Conservation (phyloP, 257 asterid genomes). For the Gentiana macrophylla region DNA sequence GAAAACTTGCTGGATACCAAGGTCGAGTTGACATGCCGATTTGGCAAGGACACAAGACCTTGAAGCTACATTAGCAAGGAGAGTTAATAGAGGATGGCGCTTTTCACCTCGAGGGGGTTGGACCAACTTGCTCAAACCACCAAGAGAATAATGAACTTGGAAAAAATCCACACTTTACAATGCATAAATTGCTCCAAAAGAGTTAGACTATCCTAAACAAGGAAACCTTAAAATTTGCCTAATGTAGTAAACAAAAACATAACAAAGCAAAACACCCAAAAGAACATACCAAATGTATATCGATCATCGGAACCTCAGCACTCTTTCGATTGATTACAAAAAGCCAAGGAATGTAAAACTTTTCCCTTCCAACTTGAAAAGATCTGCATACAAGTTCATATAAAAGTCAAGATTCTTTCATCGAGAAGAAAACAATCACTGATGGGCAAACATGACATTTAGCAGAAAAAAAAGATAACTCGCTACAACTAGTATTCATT, state of each 20-base stretch:
- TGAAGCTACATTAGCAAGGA: too few relatives aligned
- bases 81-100: too few relatives aligned
- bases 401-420: not conserved
- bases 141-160: not conserved
- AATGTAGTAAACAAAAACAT: too few relatives aligned
- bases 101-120: too few relatives aligned
- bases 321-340: constrained; percentile 79
- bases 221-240: too few relatives aligned
- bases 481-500: too few relatives aligned
- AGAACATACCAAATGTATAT: constrained; percentile 67
- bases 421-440: too few relatives aligned
- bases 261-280: not conserved
- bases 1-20: too few relatives aligned
- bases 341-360: constrained; percentile 85
- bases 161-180: not conserved
- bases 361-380: constrained; percentile 92
- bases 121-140: not conserved
- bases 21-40: too few relatives aligned
- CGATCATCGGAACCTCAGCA: constrained; percentile 91
- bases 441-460: too few relatives aligned
- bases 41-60: too few relatives aligned
- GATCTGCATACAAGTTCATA: constrained; percentile 48
- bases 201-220: not conserved
- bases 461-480: too few relatives aligned
- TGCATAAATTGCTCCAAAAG: not conserved